These are phyloP conservation scores for Hirsutella minnesotensis DNA, from an alignment of 2,329 filamentous ascomycete species.

Conservation along the genomic window DNA sequence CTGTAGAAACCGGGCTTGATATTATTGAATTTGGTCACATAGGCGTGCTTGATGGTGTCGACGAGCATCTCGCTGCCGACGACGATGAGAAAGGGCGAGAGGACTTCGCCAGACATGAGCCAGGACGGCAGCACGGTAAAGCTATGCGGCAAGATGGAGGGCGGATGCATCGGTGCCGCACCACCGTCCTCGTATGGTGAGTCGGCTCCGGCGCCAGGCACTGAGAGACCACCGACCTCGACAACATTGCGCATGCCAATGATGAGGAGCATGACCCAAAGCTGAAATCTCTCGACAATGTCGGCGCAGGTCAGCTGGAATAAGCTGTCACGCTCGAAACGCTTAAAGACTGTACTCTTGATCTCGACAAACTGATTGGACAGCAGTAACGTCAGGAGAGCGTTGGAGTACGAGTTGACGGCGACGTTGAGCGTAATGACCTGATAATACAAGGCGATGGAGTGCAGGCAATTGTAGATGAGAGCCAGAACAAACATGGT, in stretches of 20 bases:
- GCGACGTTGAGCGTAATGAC: conserved; percentile 96
- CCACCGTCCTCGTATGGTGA: conserved; percentile 32
- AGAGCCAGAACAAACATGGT: conserved; percentile 85
- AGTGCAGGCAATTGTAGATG: conserved; percentile 77
- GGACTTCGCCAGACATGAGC: conserved; percentile 66
- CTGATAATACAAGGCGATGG: conserved; percentile 86
- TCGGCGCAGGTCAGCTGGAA: conserved; percentile 96
- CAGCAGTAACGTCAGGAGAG: conserved; percentile 78
- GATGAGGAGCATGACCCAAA: conserved; percentile 95
- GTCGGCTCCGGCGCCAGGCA: conserved; percentile 41
- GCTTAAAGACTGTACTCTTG: conserved; percentile 97
- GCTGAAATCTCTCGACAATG: conserved; percentile 90
- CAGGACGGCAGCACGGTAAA: conserved; percentile 83
- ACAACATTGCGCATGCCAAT: conserved; percentile 95
- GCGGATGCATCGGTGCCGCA: conserved; percentile 48
- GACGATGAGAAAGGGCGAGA: conserved; percentile 88
- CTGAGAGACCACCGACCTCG: conserved; percentile 76
- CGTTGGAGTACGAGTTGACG: conserved; percentile 97
- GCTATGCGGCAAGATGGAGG: conserved; percentile 74
- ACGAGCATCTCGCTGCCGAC: conserved; percentile 94
- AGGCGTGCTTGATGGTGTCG: conserved; percentile 93
- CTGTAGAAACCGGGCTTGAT: conserved; percentile 83
- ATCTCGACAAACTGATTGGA: conserved; percentile 99
- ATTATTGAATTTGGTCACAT: conserved; percentile 98
- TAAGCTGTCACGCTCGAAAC: conserved; percentile 93